Percentiles rank a stretch among this genome's conserved stretches.
Conservation (phyloP, 345 rosid species). For the Stellera chamaejasme region DNA sequence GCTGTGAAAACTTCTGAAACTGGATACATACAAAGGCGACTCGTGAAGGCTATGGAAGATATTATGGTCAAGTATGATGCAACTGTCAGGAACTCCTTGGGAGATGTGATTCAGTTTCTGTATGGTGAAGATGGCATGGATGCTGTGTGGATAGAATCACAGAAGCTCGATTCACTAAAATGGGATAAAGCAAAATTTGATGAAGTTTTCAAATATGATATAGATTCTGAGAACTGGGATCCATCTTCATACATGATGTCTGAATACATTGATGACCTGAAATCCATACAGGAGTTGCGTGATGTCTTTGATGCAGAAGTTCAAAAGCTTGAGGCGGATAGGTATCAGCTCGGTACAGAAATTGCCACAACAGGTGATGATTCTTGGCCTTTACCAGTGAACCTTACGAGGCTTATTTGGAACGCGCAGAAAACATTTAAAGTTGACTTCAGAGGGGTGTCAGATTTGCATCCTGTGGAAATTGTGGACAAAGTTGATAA, state of each 20-base stretch:
- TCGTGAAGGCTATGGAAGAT: constrained; percentile 99
- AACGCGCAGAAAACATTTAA: constrained; percentile 97
- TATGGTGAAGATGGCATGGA: constrained; percentile 99
- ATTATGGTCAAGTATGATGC: constrained; percentile 99
- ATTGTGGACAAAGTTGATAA: constrained; percentile 94
- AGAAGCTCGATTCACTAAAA: constrained; percentile 86
- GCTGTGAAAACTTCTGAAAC: constrained; percentile 99
- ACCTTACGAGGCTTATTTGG: constrained; percentile 92
- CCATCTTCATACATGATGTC: constrained; percentile 64
- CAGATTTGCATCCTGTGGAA: constrained; percentile 95
- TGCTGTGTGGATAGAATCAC: constrained; percentile 94
- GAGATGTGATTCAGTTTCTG: constrained; percentile 96
- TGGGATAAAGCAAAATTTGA: constrained; percentile 77
- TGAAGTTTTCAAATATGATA: constrained; percentile 72
- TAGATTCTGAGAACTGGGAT: constrained; percentile 82
- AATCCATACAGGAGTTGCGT: constrained; percentile 72
- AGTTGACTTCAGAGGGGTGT: constrained; percentile 62
- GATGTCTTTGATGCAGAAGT: constrained; percentile 95
- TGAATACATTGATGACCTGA: constrained; percentile 87
- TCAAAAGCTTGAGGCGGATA: constrained; percentile 81
- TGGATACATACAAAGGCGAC: constrained; percentile 96
- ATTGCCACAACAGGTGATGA: constrained; percentile 91
- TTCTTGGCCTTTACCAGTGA: constrained; percentile 92
- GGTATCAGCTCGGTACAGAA: constrained; percentile 85
- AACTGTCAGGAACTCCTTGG: constrained; percentile 92